phyloP scores from a whole-genome alignment of 345 rosid genomes.

The Microcos paniculata region DNA sequence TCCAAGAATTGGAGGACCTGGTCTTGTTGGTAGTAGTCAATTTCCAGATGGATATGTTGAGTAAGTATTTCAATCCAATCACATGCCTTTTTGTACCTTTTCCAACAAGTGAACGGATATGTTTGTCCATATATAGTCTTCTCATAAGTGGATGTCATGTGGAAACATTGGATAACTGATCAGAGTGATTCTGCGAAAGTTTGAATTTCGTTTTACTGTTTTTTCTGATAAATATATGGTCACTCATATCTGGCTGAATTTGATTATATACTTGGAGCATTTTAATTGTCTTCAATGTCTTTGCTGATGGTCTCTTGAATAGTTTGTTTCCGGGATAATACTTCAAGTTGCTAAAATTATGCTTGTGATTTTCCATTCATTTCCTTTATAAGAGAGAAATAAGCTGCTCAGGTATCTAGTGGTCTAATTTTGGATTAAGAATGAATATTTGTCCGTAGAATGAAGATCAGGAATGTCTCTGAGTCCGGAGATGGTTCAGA shows the following conservation, averaged over 20 bases:
- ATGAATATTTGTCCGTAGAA: background rate
- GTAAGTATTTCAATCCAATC: constrained; percentile 47
- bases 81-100: background rate
- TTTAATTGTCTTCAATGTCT: background rate
- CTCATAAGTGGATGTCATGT: constrained; percentile 1
- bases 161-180: constrained; percentile 6
- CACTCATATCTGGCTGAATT: background rate
- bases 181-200: background rate
- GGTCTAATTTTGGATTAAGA: background rate
- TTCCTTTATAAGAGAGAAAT: background rate
- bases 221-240: background rate
- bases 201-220: background rate
- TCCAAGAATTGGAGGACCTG: constrained; percentile 93
- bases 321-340: background rate
- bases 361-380: background rate
- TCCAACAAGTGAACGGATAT: background rate
- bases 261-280: background rate
- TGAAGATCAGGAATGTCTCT: background rate
- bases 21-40: constrained; percentile 71
- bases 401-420: background rate
- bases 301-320: background rate
- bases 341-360: background rate
- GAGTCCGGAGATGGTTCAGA: background rate
- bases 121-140: background rate
- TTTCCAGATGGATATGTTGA: constrained; percentile 77